phyloP scores from a whole-genome alignment of 2,329 filamentous ascomycete species.

The Calonectria honghensis region DNA sequence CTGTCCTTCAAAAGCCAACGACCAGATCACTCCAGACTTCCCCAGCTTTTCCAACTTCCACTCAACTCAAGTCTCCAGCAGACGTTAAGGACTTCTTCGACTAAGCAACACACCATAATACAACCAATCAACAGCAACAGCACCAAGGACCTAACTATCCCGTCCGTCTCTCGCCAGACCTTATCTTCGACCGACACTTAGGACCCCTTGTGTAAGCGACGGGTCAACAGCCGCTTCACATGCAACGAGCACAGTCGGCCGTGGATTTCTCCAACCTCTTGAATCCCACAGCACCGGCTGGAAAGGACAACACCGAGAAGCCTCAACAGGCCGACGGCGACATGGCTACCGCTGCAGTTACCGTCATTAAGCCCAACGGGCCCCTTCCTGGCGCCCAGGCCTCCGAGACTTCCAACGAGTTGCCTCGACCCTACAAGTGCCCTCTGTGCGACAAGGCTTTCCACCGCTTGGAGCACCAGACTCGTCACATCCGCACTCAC shows the following conservation, averaged over 20 bases:
- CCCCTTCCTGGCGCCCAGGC: constrained; percentile 77
- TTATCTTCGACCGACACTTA: constrained; percentile 43
- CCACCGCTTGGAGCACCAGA: constrained; percentile 97
- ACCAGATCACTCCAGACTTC: constrained; percentile 52
- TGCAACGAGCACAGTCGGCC: constrained; percentile 84
- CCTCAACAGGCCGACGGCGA: constrained; percentile 62
- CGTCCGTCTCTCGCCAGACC: constrained; percentile 33
- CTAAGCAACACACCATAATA: constrained; percentile 17
- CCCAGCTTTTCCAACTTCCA: constrained; percentile 44
- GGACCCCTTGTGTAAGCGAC: constrained; percentile 44
- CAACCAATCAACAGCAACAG: not conserved
- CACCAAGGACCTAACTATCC: constrained; percentile 31
- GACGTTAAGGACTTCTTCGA: constrained; percentile 29
- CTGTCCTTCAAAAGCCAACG: constrained; percentile 50
- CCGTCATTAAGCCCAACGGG: constrained; percentile 77
- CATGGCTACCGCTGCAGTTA: constrained; percentile 72
- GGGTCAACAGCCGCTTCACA: constrained; percentile 71
- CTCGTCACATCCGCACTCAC: constrained; percentile 93
- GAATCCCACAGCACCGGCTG: constrained; percentile 70
- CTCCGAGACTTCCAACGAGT: constrained; percentile 76
- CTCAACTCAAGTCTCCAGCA: constrained; percentile 24
- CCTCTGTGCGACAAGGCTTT: constrained; percentile 99
- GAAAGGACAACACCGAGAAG: constrained; percentile 49
- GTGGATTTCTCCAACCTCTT: constrained; percentile 86
- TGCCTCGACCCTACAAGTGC: constrained; percentile 98